Percentiles rank a stretch among this genome's conserved stretches.
phyloP scores from a whole-genome alignment of 2,329 filamentous ascomycete species.

The Alternaria viburni region DNA sequence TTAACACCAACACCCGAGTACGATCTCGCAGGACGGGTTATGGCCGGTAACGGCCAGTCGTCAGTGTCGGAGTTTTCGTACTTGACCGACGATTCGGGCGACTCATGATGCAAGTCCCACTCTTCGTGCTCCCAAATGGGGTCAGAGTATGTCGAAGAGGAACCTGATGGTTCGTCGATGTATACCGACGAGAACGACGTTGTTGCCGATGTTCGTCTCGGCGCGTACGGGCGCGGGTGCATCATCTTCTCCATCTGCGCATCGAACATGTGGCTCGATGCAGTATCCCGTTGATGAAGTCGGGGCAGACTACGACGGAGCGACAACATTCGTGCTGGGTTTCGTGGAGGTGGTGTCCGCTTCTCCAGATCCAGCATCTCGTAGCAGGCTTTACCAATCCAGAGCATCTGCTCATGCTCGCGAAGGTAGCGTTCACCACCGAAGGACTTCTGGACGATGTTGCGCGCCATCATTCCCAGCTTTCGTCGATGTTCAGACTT shows the following conservation, averaged over 20 bases:
- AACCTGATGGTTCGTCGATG: slow-evolving; percentile 32
- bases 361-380: slow-evolving; percentile 43
- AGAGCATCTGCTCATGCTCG: slow-evolving; percentile 64
- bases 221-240: slow-evolving; percentile 37
- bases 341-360: slow-evolving; percentile 31
- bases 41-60: slow-evolving; percentile 9
- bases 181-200: slow-evolving; percentile 45
- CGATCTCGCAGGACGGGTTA: slow-evolving; percentile 20
- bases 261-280: slow-evolving; percentile 31
- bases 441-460: slow-evolving; percentile 66
- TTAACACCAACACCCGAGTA: slow-evolving; percentile 8
- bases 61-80: slow-evolving; percentile 27
- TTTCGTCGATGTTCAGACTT: slow-evolving; percentile 63
- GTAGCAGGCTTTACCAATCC: slow-evolving; percentile 46
- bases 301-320: slow-evolving; percentile 16
- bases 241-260: slow-evolving; percentile 47
- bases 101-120: slow-evolving; percentile 21
- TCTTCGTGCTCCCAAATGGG: slow-evolving; percentile 26
- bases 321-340: slow-evolving; percentile 38
- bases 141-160: slow-evolving; percentile 24
- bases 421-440: slow-evolving; percentile 65
- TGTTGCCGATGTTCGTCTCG: slow-evolving; percentile 28
- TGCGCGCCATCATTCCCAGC: slow-evolving; percentile 64
- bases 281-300: slow-evolving; percentile 23
- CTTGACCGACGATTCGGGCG: slow-evolving; percentile 26